Conservation (phyloP, 345 rosid genomes). For the Hirschfeldia incana region DNA sequence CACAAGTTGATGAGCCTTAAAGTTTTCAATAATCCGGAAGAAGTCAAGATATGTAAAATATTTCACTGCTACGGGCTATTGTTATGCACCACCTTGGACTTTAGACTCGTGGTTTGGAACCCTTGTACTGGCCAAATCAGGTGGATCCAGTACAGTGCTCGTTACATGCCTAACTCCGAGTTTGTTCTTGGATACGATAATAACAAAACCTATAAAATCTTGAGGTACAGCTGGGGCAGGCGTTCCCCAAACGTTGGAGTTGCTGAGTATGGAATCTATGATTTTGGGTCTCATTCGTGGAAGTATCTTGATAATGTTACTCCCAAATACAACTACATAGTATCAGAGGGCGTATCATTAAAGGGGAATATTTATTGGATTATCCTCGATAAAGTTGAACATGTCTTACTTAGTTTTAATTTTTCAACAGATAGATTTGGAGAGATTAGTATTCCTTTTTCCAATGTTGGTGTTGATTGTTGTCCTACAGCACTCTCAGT, state of each 20-base stretch:
- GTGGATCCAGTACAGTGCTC: not conserved
- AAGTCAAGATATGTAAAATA: not conserved
- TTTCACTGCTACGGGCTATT: not conserved
- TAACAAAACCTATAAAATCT: not conserved
- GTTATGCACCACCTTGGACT: not conserved
- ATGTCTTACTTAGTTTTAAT: not conserved
- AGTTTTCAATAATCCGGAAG: not conserved
- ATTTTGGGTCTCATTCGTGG: not conserved
- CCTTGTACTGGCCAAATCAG: not conserved
- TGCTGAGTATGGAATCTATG: not conserved
- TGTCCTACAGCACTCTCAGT: not conserved
- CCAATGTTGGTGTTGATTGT: not conserved
- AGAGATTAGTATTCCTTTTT: not conserved
- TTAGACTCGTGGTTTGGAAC: not conserved
- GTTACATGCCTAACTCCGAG: not conserved
- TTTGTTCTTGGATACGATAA: not conserved
- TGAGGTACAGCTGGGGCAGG: not conserved
- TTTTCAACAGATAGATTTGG: not conserved
- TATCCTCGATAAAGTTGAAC: not conserved
- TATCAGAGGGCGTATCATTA: not conserved
- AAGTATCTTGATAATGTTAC: not conserved
- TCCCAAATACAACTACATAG: not conserved
- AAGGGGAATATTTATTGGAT: not conserved
- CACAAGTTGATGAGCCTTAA: not conserved
- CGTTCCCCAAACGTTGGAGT: not conserved